Conservation (phyloP, 768 basidiomycete genomes). For the Asterophora parasitica region DNA sequence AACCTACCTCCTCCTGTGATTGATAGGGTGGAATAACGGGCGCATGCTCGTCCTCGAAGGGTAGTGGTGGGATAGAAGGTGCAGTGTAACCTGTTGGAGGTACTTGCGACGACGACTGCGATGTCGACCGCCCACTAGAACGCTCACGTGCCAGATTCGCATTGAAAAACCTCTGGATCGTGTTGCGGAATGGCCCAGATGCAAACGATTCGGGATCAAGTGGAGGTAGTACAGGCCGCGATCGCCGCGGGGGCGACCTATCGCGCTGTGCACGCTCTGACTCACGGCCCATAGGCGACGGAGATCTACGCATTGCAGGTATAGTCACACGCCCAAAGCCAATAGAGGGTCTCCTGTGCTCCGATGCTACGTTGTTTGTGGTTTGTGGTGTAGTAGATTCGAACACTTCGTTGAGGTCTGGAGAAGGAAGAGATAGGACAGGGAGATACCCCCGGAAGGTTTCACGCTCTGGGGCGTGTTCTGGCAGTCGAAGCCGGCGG, state of each 20-base stretch:
- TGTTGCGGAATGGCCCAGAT: conserved; percentile 46
- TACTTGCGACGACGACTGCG: not conserved
- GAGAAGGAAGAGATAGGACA: conserved; percentile 20
- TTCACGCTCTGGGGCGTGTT: not conserved
- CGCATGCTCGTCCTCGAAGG: conserved; percentile 26
- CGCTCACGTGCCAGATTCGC: conserved; percentile 14
- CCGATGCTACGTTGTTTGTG: not conserved
- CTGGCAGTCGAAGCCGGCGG: not conserved
- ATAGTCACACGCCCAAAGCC: not conserved
- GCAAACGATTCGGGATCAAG: conserved; percentile 34
- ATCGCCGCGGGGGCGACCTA: conserved; percentile 3
- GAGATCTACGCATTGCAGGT: conserved; percentile 3
- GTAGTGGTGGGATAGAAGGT: conserved; percentile 33
- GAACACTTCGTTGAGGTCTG: conserved; percentile 21
- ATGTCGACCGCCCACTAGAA: not conserved
- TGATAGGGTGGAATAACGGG: not conserved
- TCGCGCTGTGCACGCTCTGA: not conserved
- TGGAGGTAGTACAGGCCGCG: conserved; percentile 10
- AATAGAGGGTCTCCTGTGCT: not conserved
- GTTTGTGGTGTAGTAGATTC: conserved; percentile 3
- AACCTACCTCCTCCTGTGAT: not conserved
- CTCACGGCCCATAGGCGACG: conserved; percentile 4
- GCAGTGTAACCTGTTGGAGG: not conserved
- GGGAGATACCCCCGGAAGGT: conserved; percentile 8
- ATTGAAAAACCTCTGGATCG: conserved; percentile 32